Base-by-base conservation (phyloP, 1,284 basidiomycete genomes). In the Ceratobasidium theobromae region DNA sequence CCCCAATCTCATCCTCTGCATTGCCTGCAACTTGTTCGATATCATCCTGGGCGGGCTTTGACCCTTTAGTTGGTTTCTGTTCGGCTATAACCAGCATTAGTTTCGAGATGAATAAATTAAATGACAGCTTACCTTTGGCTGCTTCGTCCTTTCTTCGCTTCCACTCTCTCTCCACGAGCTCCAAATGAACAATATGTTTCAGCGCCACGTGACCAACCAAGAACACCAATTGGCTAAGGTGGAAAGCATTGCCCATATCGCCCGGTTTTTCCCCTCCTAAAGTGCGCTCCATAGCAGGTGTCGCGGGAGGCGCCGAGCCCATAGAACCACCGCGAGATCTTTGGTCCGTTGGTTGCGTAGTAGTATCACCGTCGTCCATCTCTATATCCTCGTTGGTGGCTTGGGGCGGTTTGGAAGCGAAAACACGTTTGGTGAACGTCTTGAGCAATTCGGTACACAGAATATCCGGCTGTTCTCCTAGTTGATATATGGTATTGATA, bases 1-100 rank as follows among this genome's bases (percentile, higher is more conserved):
- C 97, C 16, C 95, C 96, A 71, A 98, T 96, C 74, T 99, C 96
- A 75, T 99, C 96, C 76, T 99, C 96, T 21, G 95, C 95, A 72
- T 96, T 98, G 2, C 97, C 96, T 1, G 92, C 93, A 1, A 99
- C 96, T 72, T 97, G 95, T 70, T 99, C 96, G 0, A 99, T 85
- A 74, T 98, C 95, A 72, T 96, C 94, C 14, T 79, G 83, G 38
- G 91, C 88, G 9, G 35, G 9, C 74, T 93, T 93, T 21, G 43
- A 12, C 46, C 58, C 45, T 49, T 69, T 64, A 16, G 43, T 48
- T 4, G 28, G 35, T 18, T 33, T 28, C 32, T 71, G 53, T 25
- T 67, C 68, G 38, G 49, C 48, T 33, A 53, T 25, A 8, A 18
- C 18, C 27, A 9, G 11, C 6, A 9, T 51, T 28, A 58, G 28